Base-by-base conservation (phyloP, 176 grass and related monocot genomes). In the Puccinellia tenuiflora region DNA sequence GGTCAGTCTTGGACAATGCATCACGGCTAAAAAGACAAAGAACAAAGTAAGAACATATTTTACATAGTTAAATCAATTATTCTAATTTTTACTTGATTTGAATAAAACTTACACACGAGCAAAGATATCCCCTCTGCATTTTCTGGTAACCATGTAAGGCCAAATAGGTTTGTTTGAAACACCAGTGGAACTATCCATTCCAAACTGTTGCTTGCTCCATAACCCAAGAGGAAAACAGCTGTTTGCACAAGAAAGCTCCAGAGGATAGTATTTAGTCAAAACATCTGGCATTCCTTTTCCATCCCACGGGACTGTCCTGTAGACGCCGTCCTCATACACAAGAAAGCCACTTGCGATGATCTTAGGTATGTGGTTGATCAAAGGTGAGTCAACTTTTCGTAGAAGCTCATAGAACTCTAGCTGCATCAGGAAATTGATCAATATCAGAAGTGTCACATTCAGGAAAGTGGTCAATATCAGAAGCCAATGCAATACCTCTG, bases 121-220 rank as follows among this genome's bases (percentile, higher is more conserved):
- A 90, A 98, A 98, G 55, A 98, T 98, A 85, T 93, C 87, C 65
- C 96, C 96, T 82, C 85, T 93, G 66, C 96, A 96, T 85, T 90
- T 95, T 86, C 84, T 98, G 6, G 87, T 98, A 53, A 98, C 91
- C 65, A 98, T 90, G 77, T 98, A 98, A 64, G 96, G 96, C 87
- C 92, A 98, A 80, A 93, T 93, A 9, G 45, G 89, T 72, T 52
- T 90, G 38, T 77, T 50, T 82, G 84, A 84, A 87, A 47, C 34
- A 38, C 75, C 85, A 84, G 61, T 52, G 47, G 76, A 84, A 73
- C 67, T 82, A 73, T 63, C 86, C 52, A 88, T 77, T 69, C 75
- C 88, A 84, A 75, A 77, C 56, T 77, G 73, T 88, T 90, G 90
- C 81, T 99, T 96, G 88, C 83, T 91, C 91, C 90, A 96, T 79